phyloP scores from a whole-genome alignment of 139 green algal species.

The Ettlia oleoabundans region DNA sequence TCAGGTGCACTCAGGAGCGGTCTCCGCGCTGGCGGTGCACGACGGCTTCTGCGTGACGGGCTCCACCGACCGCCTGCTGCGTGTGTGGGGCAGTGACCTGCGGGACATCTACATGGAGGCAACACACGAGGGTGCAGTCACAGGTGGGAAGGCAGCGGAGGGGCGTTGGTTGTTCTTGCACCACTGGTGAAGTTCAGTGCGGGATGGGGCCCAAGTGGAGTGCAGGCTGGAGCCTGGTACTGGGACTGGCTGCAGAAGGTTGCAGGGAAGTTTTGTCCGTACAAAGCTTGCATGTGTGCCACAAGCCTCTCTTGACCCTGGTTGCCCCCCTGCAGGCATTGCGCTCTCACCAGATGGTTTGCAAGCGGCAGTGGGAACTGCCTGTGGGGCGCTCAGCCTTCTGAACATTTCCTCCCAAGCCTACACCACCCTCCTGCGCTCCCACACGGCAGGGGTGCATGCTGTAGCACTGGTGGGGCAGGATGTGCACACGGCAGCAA shows the following conservation, averaged over 20 bases:
- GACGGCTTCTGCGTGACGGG: conserved; percentile 77
- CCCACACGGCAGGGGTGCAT: conserved; percentile 57
- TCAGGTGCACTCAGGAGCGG: conserved; percentile 75
- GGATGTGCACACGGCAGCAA: conserved; percentile 28
- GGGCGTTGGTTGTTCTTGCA: no score
- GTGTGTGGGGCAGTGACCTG: conserved; percentile 83
- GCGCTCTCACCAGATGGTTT: conserved; percentile 70
- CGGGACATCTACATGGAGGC: conserved; percentile 73
- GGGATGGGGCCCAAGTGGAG: background rate
- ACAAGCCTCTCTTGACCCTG: background rate
- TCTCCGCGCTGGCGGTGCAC: conserved; percentile 67
- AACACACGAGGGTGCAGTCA: conserved; percentile 77
- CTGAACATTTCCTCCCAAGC: conserved; percentile 73
- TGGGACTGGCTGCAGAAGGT: background rate
- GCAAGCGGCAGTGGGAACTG: conserved; percentile 66
- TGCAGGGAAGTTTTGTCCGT: background rate
- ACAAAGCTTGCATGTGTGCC: background rate
- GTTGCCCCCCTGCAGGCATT: conserved; percentile 26
- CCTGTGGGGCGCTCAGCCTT: conserved; percentile 70
- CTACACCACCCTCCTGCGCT: conserved; percentile 76
- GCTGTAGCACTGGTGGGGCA: background rate
- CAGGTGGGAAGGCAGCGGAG: conserved; percentile 15
- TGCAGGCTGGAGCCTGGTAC: background rate
- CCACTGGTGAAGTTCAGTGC: background rate
- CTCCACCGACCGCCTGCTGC: conserved; percentile 69